Conservation (phyloP, 495 filamentous ascomycete species). For the Amphirosellinia nigrospora region DNA sequence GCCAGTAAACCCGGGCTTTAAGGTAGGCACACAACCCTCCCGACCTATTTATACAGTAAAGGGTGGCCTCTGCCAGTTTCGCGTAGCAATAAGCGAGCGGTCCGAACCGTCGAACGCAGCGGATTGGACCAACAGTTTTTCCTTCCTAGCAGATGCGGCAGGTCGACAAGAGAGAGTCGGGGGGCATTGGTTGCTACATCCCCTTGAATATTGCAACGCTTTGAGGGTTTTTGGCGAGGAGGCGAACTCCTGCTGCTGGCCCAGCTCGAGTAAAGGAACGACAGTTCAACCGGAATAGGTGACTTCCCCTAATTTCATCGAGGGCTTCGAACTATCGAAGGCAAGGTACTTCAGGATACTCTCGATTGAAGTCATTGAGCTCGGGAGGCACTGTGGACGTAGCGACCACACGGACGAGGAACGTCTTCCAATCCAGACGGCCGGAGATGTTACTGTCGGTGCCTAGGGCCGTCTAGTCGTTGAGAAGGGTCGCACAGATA, state of each 20-base stretch:
- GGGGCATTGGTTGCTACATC: not conserved
- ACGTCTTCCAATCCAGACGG: conserved; percentile 1
- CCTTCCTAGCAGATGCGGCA: not conserved
- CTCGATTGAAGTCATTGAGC: not conserved
- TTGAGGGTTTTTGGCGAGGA: not conserved
- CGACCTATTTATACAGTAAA: not conserved
- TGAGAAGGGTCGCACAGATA: not conserved
- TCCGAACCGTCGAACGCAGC: conserved; percentile 5
- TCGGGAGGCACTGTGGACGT: conserved; percentile 15
- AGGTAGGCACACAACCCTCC: not conserved
- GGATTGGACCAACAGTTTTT: not conserved
- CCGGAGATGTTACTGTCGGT: conserved; percentile 2
- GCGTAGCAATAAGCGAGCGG: conserved; percentile 27
- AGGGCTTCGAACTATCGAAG: not conserved
- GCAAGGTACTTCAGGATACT: conserved; percentile 23
- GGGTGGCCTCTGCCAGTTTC: not conserved
- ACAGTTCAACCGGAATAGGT: not conserved
- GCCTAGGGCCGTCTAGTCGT: not conserved
- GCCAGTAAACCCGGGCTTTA: conserved; percentile 14
- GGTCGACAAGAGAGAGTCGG: not conserved
- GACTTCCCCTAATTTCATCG: not conserved
- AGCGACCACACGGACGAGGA: not conserved
- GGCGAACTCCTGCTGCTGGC: not conserved
- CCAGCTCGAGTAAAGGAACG: not conserved
- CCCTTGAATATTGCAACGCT: not conserved